Conservation (phyloP, 164 flowering plant genomes). For the Umbilicus rupestris region DNA sequence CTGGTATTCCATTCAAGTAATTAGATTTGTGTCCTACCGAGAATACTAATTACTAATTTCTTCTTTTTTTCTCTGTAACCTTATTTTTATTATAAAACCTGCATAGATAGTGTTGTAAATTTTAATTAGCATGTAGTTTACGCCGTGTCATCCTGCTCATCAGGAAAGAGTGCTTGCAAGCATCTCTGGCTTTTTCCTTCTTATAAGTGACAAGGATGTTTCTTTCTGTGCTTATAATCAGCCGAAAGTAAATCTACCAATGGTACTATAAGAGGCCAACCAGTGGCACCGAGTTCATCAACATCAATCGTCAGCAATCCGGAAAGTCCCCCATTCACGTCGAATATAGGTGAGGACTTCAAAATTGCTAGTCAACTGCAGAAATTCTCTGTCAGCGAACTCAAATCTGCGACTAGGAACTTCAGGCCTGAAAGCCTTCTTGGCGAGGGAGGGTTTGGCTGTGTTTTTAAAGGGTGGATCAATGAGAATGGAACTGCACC, state of each 20-base stretch:
- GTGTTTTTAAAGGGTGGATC: slow-evolving; percentile 4
- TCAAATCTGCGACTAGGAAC: not conserved
- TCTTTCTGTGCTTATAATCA: not conserved
- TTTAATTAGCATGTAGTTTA: not conserved
- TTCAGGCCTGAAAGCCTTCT: slow-evolving; percentile 4
- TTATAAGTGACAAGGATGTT: not conserved
- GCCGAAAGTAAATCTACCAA: not conserved
- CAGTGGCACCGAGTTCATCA: not conserved
- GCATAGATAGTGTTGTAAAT: not conserved
- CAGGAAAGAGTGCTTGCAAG: not conserved
- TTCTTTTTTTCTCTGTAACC: not conserved
- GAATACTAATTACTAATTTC: not conserved
- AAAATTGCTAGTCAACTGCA: not conserved
- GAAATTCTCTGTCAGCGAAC: slow-evolving; percentile 2
- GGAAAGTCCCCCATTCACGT: not conserved
- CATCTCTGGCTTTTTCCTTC: not conserved
- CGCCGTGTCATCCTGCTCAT: not conserved
- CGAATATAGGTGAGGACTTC: slow-evolving; percentile 1
- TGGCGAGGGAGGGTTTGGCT: slow-evolving; percentile 2
- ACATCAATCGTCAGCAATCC: not conserved
- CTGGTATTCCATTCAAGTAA: not conserved
- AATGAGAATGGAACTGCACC: slow-evolving; percentile 3
- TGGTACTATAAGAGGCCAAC: not conserved
- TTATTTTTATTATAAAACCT: not conserved
- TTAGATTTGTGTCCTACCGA: not conserved